phyloP scores from a whole-genome alignment of 805 yeast genomes.

The Wickerhamomyces sydowiorum region DNA sequence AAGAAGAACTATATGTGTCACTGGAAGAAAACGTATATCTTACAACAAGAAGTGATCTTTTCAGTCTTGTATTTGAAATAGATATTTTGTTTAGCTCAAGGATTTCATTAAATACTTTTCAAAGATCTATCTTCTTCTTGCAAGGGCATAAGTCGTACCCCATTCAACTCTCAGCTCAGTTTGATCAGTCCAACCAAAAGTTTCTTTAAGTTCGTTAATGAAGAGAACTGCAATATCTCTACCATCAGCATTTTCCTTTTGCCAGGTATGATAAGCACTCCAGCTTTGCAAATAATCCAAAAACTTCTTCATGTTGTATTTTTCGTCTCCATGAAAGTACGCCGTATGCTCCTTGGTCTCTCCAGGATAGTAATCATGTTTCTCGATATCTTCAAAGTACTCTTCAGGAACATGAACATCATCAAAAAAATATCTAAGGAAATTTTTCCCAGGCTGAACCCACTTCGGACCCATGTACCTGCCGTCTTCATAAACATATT shows the following conservation, averaged over 20 bases:
- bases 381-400: conserved; percentile 35
- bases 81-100: too few relatives aligned
- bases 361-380: conserved; percentile 27
- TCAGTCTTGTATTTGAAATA: too few relatives aligned
- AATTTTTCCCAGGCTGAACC: conserved; percentile 64
- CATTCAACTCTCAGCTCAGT: conserved; percentile 40
- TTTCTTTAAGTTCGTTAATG: conserved; percentile 35
- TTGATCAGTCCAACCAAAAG: conserved; percentile 41
- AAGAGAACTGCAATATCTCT: conserved; percentile 45
- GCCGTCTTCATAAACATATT: conserved; percentile 43
- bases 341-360: conserved; percentile 19
- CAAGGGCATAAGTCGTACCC: conserved; percentile 51
- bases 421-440: conserved; percentile 36
- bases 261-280: conserved; percentile 62
- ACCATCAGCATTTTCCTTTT: conserved; percentile 33
- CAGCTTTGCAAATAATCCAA: conserved; percentile 54
- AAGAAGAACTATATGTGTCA: background rate
- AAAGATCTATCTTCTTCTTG: conserved; percentile 22
- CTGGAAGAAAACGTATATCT: too few relatives aligned
- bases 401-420: conserved; percentile 40
- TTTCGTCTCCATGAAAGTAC: conserved; percentile 35
- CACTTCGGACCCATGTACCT: conserved; percentile 56
- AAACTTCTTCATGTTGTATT: conserved; percentile 38
- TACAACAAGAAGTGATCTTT: too few relatives aligned
- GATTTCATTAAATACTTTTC: background rate